Conservation (phyloP, 129 eudicot genomes). For the Flaveria bidentis region DNA sequence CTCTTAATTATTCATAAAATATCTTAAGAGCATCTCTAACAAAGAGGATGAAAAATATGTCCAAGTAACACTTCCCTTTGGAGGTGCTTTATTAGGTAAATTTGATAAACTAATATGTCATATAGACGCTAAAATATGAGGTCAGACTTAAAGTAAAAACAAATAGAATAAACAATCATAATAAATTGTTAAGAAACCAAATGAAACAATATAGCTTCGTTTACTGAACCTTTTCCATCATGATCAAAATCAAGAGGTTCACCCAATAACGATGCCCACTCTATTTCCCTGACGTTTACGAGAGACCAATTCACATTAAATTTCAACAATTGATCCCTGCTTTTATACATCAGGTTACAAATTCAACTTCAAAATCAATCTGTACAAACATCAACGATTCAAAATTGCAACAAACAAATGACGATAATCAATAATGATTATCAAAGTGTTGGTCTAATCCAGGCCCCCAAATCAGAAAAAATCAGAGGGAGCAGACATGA, state of each 20-base stretch:
- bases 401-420: no score
- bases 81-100: no score
- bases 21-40: no score
- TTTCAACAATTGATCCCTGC: constrained; percentile 35
- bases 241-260: constrained; percentile 30
- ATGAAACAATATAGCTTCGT: constrained; percentile 38
- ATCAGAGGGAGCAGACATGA: constrained; percentile 92
- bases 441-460: constrained; percentile 71
- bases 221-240: constrained; percentile 44
- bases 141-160: no score
- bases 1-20: no score
- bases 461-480: constrained; percentile 75
- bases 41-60: no score
- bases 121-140: no score
- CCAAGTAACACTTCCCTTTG: no score
- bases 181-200: not conserved
- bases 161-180: no score
- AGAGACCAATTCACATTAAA: constrained; percentile 29
- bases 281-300: constrained; percentile 39
- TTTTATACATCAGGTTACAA: constrained; percentile 33
- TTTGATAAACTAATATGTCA: no score
- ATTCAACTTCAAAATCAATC: not conserved
- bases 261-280: constrained; percentile 50
- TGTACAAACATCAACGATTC: no score
- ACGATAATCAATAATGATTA: not conserved